Evolutionary conservation across 768 basidiomycete species (phyloP).

Genomic region (Tricholoma sp.): DNA sequence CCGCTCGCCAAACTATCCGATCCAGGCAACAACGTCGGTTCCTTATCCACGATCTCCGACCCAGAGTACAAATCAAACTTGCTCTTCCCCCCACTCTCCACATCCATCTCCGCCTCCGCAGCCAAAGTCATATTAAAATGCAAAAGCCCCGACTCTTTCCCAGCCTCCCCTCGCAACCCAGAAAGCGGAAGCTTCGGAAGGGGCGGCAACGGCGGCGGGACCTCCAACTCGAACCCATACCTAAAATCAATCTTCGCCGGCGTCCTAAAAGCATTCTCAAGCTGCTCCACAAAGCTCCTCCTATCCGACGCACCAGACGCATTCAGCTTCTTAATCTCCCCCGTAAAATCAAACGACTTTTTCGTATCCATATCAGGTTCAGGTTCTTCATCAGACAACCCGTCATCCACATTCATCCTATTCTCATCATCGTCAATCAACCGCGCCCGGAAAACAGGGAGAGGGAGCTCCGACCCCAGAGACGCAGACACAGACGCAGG

Average conservation of each 20-base stretch:
- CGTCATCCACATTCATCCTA: slow-evolving; percentile 36
- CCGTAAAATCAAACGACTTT: slow-evolving; percentile 81
- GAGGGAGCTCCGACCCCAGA: slow-evolving; percentile 24
- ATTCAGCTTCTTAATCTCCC: slow-evolving; percentile 64
- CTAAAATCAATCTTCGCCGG: slow-evolving; percentile 63
- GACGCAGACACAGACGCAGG: slow-evolving; percentile 2
- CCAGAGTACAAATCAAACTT: slow-evolving; percentile 20
- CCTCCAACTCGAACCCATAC: slow-evolving; percentile 36
- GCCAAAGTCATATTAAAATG: slow-evolving; percentile 15
- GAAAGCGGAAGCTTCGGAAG: slow-evolving; percentile 46
- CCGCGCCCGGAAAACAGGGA: slow-evolving; percentile 38
- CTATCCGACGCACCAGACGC: slow-evolving; percentile 67
- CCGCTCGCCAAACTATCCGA: slow-evolving; percentile 31
- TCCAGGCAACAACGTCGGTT: slow-evolving; percentile 34
- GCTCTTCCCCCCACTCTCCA: slow-evolving; percentile 3
- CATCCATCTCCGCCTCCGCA: neutral
- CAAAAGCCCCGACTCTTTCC: slow-evolving; percentile 22
- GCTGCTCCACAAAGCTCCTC: slow-evolving; percentile 74
- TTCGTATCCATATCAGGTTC: slow-evolving; percentile 46
- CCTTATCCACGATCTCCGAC: slow-evolving; percentile 29
- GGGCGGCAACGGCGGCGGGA: slow-evolving; percentile 40
- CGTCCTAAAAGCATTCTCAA: slow-evolving; percentile 75
- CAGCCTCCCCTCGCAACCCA: no score
- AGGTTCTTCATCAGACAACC: slow-evolving; percentile 39
- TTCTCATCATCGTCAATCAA: slow-evolving; percentile 42